A percentile compares a stretch with the other conserved stretches of the same genome.
Evolutionary conservation across 23 red algal species (phyloP).

Genomic region (Gracilariopsis chorda): DNA sequence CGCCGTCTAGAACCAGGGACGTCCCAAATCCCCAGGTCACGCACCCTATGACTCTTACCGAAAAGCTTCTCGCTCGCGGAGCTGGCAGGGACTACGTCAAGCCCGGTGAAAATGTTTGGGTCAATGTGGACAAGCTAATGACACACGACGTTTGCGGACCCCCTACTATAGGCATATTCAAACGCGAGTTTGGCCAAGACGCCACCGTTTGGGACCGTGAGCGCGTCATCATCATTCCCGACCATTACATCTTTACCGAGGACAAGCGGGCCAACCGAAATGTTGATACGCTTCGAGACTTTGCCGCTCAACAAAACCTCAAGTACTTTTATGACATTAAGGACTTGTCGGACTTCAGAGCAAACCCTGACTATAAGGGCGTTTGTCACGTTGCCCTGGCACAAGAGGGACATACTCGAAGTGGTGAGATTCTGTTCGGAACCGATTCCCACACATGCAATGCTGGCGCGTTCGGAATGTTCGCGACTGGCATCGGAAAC

Average conservation of each 20-base stretch:
- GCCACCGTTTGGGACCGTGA: constrained; percentile 91
- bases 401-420: constrained; percentile 91
- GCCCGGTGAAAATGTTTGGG: constrained; percentile 97
- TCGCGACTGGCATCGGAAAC: constrained; percentile 98
- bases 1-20: not conserved
- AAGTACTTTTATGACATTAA: constrained; percentile 97
- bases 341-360: constrained; percentile 68
- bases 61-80: constrained; percentile 86
- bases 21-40: not conserved
- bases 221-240: constrained; percentile 94
- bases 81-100: constrained; percentile 64
- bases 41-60: constrained; percentile 87
- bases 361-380: constrained; percentile 97
- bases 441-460: constrained; percentile 99
- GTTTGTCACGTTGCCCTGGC: constrained; percentile 97
- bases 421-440: constrained; percentile 96
- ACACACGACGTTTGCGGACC: constrained; percentile 99
- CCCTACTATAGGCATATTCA: constrained; percentile 88
- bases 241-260: constrained; percentile 99
- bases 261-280: constrained; percentile 89
- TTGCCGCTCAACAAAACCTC: constrained; percentile 87
- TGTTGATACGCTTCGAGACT: constrained; percentile 91
- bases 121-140: constrained; percentile 96
- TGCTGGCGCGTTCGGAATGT: constrained; percentile 96
- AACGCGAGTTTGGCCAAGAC: constrained; percentile 91